Conservation (phyloP, 1,284 basidiomycete species). For the Puccinia polysora region DNA sequence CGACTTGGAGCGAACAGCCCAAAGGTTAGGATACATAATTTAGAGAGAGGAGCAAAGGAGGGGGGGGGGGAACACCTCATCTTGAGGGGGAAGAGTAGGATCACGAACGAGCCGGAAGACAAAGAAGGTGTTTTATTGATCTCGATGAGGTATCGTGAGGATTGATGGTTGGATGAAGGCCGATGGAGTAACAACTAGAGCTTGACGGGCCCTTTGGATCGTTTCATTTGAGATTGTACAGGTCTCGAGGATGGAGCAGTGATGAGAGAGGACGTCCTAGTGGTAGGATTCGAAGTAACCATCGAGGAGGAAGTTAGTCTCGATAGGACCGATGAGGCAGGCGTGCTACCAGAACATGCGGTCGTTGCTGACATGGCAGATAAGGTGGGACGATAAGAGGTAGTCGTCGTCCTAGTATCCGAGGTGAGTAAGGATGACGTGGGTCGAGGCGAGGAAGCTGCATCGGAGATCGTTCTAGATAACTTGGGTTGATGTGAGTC, state of each 20-base stretch:
- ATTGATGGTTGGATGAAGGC: not conserved
- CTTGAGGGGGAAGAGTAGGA: too few relatives aligned
- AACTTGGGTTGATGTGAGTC: not conserved
- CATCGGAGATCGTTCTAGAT: not conserved
- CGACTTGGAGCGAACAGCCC: too few relatives aligned
- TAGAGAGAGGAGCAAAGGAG: too few relatives aligned
- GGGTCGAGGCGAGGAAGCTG: not conserved
- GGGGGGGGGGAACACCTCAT: too few relatives aligned
- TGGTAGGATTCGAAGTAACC: not conserved
- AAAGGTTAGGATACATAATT: too few relatives aligned
- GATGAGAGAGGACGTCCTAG: not conserved
- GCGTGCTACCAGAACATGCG: not conserved
- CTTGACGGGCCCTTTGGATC: conserved; percentile 16
- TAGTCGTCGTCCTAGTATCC: too few relatives aligned
- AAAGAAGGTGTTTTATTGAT: too few relatives aligned
- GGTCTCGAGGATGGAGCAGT: not conserved
- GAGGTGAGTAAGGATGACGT: not conserved
- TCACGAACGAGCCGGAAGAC: too few relatives aligned
- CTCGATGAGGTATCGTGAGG: too few relatives aligned
- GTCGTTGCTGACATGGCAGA: conserved; percentile 5
- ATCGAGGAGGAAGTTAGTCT: conserved; percentile 10
- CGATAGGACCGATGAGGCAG: conserved; percentile 3
- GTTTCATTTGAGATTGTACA: conserved; percentile 29
- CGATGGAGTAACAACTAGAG: too few relatives aligned
- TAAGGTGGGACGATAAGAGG: conserved; percentile 12